Evolutionary conservation across 2,329 filamentous ascomycete species (phyloP).

Genomic region (Fusarium guadeloupense): DNA sequence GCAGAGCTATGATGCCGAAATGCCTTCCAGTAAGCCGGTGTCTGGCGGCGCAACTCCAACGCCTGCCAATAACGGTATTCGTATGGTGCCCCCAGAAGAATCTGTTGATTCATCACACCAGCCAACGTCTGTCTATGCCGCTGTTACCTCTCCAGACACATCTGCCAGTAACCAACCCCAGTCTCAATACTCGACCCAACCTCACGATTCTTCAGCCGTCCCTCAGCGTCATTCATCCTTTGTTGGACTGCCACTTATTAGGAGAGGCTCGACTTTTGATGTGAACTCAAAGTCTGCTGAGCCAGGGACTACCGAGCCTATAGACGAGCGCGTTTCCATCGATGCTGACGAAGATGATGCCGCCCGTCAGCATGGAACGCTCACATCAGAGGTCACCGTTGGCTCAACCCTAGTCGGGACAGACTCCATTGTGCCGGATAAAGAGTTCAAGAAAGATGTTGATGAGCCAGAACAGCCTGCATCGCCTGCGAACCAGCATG

Average conservation of each 20-base stretch:
- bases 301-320: conserved; percentile 47
- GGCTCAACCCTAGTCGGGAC: conserved; percentile 34
- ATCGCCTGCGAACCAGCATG: conserved; percentile 1
- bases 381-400: conserved; percentile 33
- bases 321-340: conserved; percentile 46
- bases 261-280: conserved; percentile 66
- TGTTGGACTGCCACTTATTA: conserved; percentile 66
- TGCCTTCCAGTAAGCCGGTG: conserved; percentile 14
- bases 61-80: conserved; percentile 32
- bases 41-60: conserved; percentile 16
- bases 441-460: conserved; percentile 29
- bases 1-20: conserved; percentile 2
- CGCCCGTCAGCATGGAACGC: conserved; percentile 29
- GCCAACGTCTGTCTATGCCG: conserved; percentile 5
- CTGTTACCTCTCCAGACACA: not conserved
- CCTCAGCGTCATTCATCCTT: conserved; percentile 61
- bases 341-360: conserved; percentile 44
- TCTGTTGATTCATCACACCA: conserved; percentile 10
- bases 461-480: conserved; percentile 10
- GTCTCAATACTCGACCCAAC: conserved; percentile 1
- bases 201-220: conserved; percentile 34
- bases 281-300: conserved; percentile 48
- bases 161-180: conserved; percentile 13
- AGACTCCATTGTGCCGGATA: conserved; percentile 25
- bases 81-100: conserved; percentile 36